Evolutionary conservation across 2,329 filamentous ascomycete species (phyloP).

Genomic region (Ciborinia camelliae): DNA sequence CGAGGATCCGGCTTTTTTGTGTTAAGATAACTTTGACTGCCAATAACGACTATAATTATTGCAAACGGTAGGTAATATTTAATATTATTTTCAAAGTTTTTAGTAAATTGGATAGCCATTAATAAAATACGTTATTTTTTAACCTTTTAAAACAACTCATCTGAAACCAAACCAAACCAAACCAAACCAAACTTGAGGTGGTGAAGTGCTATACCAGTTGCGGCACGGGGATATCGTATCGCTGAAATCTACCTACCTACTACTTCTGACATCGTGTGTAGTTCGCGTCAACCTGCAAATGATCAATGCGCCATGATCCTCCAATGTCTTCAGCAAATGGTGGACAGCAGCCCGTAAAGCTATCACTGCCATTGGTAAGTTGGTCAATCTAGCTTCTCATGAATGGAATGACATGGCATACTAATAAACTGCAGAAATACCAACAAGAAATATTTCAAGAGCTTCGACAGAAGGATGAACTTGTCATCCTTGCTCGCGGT

Average conservation of each 20-base stretch:
- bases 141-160: neutral
- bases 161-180: no score
- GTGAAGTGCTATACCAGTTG: no score
- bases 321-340: conserved; percentile 39
- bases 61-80: no score
- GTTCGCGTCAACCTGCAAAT: conserved; percentile 8
- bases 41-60: no score
- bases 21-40: neutral
- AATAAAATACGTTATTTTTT: neutral
- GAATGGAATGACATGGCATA: conserved; percentile 10
- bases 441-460: conserved; percentile 95
- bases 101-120: neutral
- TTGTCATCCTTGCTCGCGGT: conserved; percentile 86
- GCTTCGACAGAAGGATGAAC: conserved; percentile 84
- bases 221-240: neutral
- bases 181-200: neutral
- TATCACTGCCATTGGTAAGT: conserved; percentile 69
- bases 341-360: conserved; percentile 68
- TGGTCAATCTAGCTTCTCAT: neutral
- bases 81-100: neutral
- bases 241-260: neutral
- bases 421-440: conserved; percentile 59
- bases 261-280: conserved; percentile 15
- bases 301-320: conserved; percentile 27
- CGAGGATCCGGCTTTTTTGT: neutral